Percentiles rank a stretch among this genome's conserved stretches.
phyloP scores from a whole-genome alignment of 2,329 filamentous ascomycete species.

The Curvularia eragrostidis region DNA sequence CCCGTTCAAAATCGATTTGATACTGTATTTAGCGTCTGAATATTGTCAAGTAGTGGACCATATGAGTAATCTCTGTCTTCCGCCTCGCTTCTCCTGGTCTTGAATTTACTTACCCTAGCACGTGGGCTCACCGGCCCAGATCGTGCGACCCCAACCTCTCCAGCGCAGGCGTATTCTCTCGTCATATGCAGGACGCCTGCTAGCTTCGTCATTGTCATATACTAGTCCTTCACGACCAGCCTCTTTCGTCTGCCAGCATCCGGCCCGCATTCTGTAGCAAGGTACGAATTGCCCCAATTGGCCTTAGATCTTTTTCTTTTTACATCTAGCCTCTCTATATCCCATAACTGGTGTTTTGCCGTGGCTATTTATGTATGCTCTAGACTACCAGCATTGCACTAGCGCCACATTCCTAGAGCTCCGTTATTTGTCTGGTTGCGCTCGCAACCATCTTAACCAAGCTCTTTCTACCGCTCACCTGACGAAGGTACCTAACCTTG shows the following conservation, averaged over 20 bases:
- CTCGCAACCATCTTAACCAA: background rate
- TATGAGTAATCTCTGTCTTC: conserved; percentile 25
- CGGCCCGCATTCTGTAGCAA: conserved; percentile 38
- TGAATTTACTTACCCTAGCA: conserved; percentile 33
- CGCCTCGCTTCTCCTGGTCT: conserved; percentile 31
- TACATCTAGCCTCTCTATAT: background rate
- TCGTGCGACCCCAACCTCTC: conserved; percentile 36
- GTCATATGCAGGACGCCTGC: conserved; percentile 30
- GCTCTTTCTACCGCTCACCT: conserved; percentile 27
- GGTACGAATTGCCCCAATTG: conserved; percentile 32
- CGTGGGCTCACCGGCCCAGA: conserved; percentile 34
- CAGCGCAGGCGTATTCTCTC: conserved; percentile 31
- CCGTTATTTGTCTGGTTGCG: background rate
- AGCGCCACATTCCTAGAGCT: background rate
- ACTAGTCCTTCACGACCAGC: conserved; percentile 33
- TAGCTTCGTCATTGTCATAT: conserved; percentile 34
- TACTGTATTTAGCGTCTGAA: conserved; percentile 23
- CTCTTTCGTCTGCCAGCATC: conserved; percentile 27
- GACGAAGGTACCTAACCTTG: conserved; percentile 29
- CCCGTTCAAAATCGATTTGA: conserved; percentile 23
- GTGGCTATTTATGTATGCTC: background rate
- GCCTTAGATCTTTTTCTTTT: background rate
- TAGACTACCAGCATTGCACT: background rate
- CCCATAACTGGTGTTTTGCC: background rate
- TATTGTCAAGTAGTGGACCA: conserved; percentile 16